A percentile compares a stretch with the other conserved stretches of the same genome.
phyloP scores from a whole-genome alignment of 768 basidiomycete species.

The Leccinum arenicola region DNA sequence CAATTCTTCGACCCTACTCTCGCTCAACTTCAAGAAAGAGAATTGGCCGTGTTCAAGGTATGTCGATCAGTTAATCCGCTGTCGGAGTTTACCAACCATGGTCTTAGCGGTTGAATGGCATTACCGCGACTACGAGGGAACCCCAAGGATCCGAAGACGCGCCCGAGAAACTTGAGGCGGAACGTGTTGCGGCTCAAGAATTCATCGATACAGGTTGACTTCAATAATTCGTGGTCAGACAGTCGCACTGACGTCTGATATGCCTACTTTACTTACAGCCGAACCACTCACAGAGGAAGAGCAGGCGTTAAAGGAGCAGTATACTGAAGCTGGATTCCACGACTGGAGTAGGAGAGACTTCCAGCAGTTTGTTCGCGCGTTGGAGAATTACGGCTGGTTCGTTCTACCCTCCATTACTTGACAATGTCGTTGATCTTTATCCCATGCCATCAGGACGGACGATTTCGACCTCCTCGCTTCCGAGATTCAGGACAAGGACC shows the following conservation, averaged over 20 bases:
- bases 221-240: neutral
- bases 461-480: constrained; percentile 66
- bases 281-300: constrained; percentile 92
- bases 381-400: constrained; percentile 81
- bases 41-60: constrained; percentile 79
- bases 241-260: neutral
- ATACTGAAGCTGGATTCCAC: constrained; percentile 76
- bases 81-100: neutral
- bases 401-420: constrained; percentile 18
- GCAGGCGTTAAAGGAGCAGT: constrained; percentile 72
- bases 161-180: constrained; percentile 80
- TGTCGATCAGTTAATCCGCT: neutral
- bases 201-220: constrained; percentile 77
- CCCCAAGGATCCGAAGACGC: constrained; percentile 70
- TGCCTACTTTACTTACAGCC: constrained; percentile 44
- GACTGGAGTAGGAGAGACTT: constrained; percentile 94
- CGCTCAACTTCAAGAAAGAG: constrained; percentile 80
- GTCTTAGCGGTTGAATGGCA: constrained; percentile 60
- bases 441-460: constrained; percentile 47
- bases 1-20: constrained; percentile 91
- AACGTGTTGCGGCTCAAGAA: constrained; percentile 75
- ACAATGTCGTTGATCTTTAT: neutral
- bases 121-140: constrained; percentile 62
- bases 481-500: constrained; percentile 82
- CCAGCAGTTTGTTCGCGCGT: constrained; percentile 80